Conservation (phyloP, 352 stramenopile genomes). For the Phytophthora ohioensis region DNA sequence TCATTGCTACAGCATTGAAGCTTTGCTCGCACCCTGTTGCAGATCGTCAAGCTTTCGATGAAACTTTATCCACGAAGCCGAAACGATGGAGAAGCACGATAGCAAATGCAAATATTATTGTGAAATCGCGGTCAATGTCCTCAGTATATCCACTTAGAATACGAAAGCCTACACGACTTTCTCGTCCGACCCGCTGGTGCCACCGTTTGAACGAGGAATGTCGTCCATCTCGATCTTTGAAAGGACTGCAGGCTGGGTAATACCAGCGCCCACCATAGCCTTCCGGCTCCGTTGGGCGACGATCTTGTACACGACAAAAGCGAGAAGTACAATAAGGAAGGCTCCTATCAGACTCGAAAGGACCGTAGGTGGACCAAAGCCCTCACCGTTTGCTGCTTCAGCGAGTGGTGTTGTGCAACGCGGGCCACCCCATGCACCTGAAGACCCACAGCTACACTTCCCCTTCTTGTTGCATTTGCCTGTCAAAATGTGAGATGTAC, state of each 20-base stretch:
- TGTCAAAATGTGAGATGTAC: conserved; percentile 43
- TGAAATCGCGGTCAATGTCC: conserved; percentile 6
- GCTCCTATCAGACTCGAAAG: conserved; percentile 29
- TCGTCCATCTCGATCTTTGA: conserved; percentile 42
- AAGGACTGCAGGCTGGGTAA: conserved; percentile 23
- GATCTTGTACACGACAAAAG: conserved; percentile 38
- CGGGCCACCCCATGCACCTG: conserved; percentile 50
- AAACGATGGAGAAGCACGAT: background rate
- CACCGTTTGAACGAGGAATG: conserved; percentile 17
- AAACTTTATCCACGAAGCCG: no score
- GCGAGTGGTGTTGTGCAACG: conserved; percentile 50
- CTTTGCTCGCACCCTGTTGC: background rate
- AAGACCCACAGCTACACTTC: conserved; percentile 44
- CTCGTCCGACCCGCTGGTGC: conserved; percentile 18
- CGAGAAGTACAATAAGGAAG: conserved; percentile 24
- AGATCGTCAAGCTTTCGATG: no score
- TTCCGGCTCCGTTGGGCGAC: conserved; percentile 34
- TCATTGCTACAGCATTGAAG: background rate
- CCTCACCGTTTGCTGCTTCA: conserved; percentile 33
- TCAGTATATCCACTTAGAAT: background rate
- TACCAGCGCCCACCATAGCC: conserved; percentile 24
- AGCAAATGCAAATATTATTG: conserved; percentile 24
- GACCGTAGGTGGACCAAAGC: conserved; percentile 53
- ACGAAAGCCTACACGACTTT: conserved; percentile 29
- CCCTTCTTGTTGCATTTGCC: conserved; percentile 42